Evolutionary conservation across 176 grass and related monocot species (phyloP), one percentile per base, ranked within the genome.

Genomic region (Leersia perrieri): DNA sequence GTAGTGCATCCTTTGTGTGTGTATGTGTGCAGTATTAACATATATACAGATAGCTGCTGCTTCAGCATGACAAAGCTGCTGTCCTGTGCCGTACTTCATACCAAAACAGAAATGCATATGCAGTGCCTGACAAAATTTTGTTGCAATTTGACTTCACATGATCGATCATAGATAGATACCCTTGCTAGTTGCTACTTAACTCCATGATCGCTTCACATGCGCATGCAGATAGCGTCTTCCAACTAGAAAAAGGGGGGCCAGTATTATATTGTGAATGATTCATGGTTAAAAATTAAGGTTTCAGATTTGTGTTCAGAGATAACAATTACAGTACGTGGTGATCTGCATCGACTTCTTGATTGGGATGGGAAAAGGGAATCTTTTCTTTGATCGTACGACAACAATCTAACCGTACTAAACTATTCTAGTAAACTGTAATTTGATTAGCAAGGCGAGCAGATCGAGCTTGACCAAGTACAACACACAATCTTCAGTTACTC

Each of bases 121-220:
- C 22, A 58, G 22, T 44, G 0, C 57, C 22, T 30, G 35, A 55
- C 4, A 9, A 20, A 76, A 62, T 11, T 58, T 58, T 58, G 53
- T 25, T 58, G 53, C 53, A 58, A 58, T 58, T 58, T 58, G 53
- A 58, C 53, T 9, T 58, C 53, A 58, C 53, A 58, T 58, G 53
- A 58, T 58, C 22, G 53, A 58, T 23, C 53, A 58, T 45, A 58
- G 53, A 58, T 58, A 25, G 51, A 55, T 55, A 7, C 51, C 51
- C 2, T 20, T 25, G 9, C n/a, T 57, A n/a, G 49, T 15, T 53
- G 20, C 49, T 53, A 53, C 49, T 32, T 58, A 67, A 29, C 55
- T 85, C 63, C 70, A 81, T 70, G 82, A 84, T 60, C 61, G 34
- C 61, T 38, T 62, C 85, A 83, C 86, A 72, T 82, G 55, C 73